These are phyloP conservation scores for Erythrophleum fordii DNA, from an alignment of 306 rosid genomes.

Conservation along the genomic window DNA sequence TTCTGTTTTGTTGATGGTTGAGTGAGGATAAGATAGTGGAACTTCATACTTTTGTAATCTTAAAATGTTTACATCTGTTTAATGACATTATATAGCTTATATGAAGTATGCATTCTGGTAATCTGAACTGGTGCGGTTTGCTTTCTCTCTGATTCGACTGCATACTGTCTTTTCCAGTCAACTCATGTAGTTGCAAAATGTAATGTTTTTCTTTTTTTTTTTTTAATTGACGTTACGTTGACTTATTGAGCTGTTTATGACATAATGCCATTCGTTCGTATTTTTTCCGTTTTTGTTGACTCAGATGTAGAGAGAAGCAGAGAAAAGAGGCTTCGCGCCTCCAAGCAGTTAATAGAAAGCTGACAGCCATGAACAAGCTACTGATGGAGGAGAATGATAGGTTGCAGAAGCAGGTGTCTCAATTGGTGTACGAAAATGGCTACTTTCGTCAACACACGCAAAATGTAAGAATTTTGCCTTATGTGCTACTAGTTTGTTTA, in stretches of 20 bases:
- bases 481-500: background rate
- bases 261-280: background rate
- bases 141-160: background rate
- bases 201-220: background rate
- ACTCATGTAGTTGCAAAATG: background rate
- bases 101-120: background rate
- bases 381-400: constrained; percentile 98
- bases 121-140: background rate
- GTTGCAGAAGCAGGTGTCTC: constrained; percentile 99
- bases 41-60: background rate
- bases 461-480: constrained; percentile 50
- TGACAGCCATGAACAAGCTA: constrained; percentile 96
- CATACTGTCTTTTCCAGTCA: background rate
- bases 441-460: constrained; percentile 94
- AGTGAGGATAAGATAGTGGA: background rate
- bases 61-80: background rate
- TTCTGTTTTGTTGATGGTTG: background rate
- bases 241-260: background rate
- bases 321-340: constrained; percentile 89
- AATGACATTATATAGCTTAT: background rate
- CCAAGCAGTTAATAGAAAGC: constrained; percentile 91
- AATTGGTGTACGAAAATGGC: constrained; percentile 92
- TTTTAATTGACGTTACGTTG: background rate
- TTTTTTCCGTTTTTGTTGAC: constrained; percentile 22
- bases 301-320: constrained; percentile 97